These are phyloP conservation scores for Leishmania major DNA, from an alignment of 208 protist species.

Conservation along the genomic window DNA sequence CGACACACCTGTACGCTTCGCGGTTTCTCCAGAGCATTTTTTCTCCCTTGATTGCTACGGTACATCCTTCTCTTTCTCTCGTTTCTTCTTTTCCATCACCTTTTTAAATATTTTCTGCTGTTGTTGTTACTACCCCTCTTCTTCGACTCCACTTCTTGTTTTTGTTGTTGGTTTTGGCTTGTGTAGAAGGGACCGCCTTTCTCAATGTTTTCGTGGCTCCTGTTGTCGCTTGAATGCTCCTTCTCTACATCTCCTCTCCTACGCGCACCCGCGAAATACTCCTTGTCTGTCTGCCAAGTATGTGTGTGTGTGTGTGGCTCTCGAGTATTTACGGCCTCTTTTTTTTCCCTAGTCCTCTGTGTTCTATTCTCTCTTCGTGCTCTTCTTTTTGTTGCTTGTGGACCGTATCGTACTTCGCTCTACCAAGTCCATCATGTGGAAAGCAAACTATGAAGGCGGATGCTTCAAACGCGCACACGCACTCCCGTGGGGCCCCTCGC, in stretches of 20 bases:
- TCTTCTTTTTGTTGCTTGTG: not conserved
- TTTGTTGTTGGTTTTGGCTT: not conserved
- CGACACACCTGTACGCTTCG: not conserved
- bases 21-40: not conserved
- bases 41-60: not conserved
- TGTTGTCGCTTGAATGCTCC: not conserved
- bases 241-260: not conserved
- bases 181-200: not conserved
- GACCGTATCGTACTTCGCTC: not conserved
- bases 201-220: not conserved
- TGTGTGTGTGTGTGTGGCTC: not conserved
- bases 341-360: not conserved
- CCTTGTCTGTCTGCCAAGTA: not conserved
- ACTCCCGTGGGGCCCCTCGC: not conserved
- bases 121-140: not conserved
- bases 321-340: not conserved
- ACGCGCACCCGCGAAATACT: not conserved
- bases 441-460: not conserved
- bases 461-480: not conserved
- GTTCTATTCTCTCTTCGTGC: not conserved
- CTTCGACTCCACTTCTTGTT: slow-evolving; percentile 7
- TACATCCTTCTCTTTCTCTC: slow-evolving; percentile 7
- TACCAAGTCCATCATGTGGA: not conserved
- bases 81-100: not conserved
- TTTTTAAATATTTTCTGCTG: not conserved